Evolutionary conservation across 1,284 basidiomycete species (phyloP), one percentile per base, ranked within the genome.

Genomic region (Pterulicium gracile): DNA sequence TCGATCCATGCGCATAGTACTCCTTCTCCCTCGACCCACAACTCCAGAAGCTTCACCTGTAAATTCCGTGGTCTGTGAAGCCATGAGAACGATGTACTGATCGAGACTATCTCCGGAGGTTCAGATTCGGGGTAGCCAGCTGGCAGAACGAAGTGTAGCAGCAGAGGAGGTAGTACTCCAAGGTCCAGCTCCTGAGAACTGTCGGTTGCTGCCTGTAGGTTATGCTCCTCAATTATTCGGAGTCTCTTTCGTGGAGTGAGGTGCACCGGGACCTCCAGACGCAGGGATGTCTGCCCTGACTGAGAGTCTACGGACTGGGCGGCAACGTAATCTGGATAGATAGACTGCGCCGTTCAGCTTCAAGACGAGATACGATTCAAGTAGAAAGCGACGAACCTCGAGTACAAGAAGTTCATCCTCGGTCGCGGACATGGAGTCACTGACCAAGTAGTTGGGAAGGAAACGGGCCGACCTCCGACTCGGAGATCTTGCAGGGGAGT

Each of bases 251-350:
- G 10, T 7, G 27, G 27, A 32, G 7, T 32, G n/a, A 41, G 19
- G 18, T 41, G 7, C 10, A 41, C 39, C 10, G 39, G 39, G 19
- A 41, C 18, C 39, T 41, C 39, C 13, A 41, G 39, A 7, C 19
- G 13, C 7, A 41, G 39, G 7, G 18, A 10, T 7, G 10, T 17
- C 7, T 19, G 10, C 7, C 19, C 10, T 10, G n/a, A 10, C 7
- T 15, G 39, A 7, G 7, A n/a, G 7, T 32, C 27, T 10, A 32
- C 27, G n/a, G 7, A n/a, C 13, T 12, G 5, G 14, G 18, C 10
- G 42, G 17, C 14, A 12, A 43, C 42, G 23, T n/a, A 43, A 23
- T 43, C 42, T 24, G 42, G 42, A 24, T 43, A 43, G 14, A 43
- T 43, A 5, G 42, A 43, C 42, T 43, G 27, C 27, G 7, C 10